Conservation (phyloP, 1,284 basidiomycete genomes). For the Fomitiporia mediterranea region DNA sequence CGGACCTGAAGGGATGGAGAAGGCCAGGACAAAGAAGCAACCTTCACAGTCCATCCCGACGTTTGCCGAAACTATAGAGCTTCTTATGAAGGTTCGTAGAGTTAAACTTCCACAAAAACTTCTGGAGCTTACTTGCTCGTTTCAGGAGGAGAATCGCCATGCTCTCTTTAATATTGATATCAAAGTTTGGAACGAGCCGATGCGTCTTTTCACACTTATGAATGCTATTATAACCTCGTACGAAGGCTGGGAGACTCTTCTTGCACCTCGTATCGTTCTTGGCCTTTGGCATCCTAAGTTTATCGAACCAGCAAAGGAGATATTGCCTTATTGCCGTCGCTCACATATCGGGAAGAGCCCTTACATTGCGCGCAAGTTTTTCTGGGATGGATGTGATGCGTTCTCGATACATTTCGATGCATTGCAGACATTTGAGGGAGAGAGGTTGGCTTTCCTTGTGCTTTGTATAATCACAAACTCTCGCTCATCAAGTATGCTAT, state of each 20-base stretch:
- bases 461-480: neutral
- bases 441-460: slow-evolving; percentile 43
- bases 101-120: too few relatives aligned
- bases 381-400: slow-evolving; percentile 85
- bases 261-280: slow-evolving; percentile 89
- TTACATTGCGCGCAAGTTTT: slow-evolving; percentile 74
- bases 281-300: slow-evolving; percentile 94
- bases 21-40: slow-evolving; percentile 76
- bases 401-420: slow-evolving; percentile 84
- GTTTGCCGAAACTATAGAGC: slow-evolving; percentile 74
- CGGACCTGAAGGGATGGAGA: slow-evolving; percentile 72
- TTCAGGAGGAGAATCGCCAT: slow-evolving; percentile 77
- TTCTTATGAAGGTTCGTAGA: slow-evolving; percentile 72
- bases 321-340: slow-evolving; percentile 79
- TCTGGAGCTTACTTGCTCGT: slow-evolving; percentile 16
- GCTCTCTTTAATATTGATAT: slow-evolving; percentile 92
- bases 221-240: slow-evolving; percentile 67
- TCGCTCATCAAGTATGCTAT: neutral
- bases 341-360: slow-evolving; percentile 82
- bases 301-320: slow-evolving; percentile 67
- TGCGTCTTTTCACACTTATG: slow-evolving; percentile 84
- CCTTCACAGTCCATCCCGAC: slow-evolving; percentile 87
- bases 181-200: slow-evolving; percentile 91
- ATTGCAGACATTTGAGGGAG: slow-evolving; percentile 70
- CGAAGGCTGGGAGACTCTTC: slow-evolving; percentile 69